Evolutionary conservation across 257 asterid genomes (phyloP).

Genomic region (Solanum ossicruentum): DNA sequence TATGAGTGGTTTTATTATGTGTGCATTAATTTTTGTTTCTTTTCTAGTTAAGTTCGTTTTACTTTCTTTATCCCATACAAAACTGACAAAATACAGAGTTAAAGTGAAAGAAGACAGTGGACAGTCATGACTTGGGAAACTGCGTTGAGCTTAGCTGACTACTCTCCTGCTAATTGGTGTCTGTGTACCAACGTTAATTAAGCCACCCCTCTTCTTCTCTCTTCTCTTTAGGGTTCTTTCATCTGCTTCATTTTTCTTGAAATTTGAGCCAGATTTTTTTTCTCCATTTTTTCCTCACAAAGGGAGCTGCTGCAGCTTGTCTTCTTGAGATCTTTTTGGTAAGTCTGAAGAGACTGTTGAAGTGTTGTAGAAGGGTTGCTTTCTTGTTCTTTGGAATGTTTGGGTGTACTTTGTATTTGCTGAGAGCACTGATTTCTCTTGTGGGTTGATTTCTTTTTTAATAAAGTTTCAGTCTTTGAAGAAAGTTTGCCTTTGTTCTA

Average conservation of each 20-base stretch:
- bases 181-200: background rate
- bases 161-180: background rate
- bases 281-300: background rate
- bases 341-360: background rate
- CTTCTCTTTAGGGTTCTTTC: background rate
- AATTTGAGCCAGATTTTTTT: background rate
- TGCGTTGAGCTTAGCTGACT: background rate
- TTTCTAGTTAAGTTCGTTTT: background rate
- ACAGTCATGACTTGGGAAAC: background rate
- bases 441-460: background rate
- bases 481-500: background rate
- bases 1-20: background rate
- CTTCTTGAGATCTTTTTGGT: background rate
- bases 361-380: background rate
- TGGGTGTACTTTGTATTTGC: background rate
- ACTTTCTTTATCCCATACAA: background rate
- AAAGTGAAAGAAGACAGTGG: background rate
- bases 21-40: background rate
- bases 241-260: background rate
- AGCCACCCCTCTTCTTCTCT: background rate
- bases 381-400: background rate
- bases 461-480: background rate
- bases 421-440: background rate
- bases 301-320: background rate
- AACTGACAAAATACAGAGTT: background rate